Percentiles rank a stretch among this genome's conserved stretches.
phyloP scores from a whole-genome alignment of 331 rosid species.

The Pyrus hybrid region DNA sequence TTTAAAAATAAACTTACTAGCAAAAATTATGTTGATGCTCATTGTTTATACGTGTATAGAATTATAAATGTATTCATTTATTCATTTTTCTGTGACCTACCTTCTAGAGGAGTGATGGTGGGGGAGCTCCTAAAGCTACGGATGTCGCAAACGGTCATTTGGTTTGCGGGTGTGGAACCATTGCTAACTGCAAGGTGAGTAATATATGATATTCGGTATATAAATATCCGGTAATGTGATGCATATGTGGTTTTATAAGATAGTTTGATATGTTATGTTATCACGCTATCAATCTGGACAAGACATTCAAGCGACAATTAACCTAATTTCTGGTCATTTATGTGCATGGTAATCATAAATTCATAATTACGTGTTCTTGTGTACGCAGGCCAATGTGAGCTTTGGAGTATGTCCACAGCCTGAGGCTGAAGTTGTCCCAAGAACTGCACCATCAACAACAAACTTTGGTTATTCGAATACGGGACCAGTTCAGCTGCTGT shows the following conservation, averaged over 20 bases:
- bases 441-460: neutral
- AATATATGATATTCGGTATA: neutral
- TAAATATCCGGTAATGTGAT: neutral
- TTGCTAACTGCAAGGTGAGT: constrained; percentile 52
- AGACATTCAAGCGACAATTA: neutral
- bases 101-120: constrained; percentile 76
- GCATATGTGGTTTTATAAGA: too few relatives aligned
- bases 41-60: neutral
- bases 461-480: constrained; percentile 22
- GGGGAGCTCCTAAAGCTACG: constrained; percentile 53
- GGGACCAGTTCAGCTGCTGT: constrained; percentile 18
- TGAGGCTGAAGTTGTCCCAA: constrained; percentile 29
- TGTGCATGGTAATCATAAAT: neutral
- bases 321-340: neutral
- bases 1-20: neutral
- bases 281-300: neutral
- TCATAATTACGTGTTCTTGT: neutral
- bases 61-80: neutral
- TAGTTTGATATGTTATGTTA: neutral
- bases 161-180: constrained; percentile 64
- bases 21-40: neutral
- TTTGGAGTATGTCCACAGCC: constrained; percentile 45
- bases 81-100: neutral
- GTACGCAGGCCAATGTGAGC: constrained; percentile 46
- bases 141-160: constrained; percentile 65